Percentiles rank a stretch among this genome's conserved stretches.
Conservation (phyloP, 1,284 basidiomycete genomes). For the Vanrija sp. region DNA sequence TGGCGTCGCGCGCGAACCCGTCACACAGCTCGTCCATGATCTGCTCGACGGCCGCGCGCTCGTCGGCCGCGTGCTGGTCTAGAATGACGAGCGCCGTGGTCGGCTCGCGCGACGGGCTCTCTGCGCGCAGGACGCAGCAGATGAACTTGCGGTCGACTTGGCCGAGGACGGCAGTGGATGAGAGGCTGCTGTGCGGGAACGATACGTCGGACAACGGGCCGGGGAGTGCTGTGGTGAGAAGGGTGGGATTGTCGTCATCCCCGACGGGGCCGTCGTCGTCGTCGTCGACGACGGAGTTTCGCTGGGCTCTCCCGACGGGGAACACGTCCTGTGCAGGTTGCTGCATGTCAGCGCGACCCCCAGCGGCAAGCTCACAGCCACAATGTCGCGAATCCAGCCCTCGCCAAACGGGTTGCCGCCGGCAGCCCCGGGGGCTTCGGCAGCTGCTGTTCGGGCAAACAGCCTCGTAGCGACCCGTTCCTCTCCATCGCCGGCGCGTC, state of each 20-base stretch:
- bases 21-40: slow-evolving; percentile 64
- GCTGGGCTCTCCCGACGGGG: neutral
- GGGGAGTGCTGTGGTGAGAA: neutral
- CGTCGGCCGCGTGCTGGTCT: slow-evolving; percentile 95
- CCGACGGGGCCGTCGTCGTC: slow-evolving; percentile 12
- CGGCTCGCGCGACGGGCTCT: neutral
- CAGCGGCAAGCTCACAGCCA: neutral
- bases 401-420: neutral
- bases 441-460: no score
- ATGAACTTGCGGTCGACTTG: slow-evolving; percentile 90
- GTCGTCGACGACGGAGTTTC: neutral
- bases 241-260: neutral
- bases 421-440: no score
- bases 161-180: slow-evolving; percentile 59
- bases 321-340: no score
- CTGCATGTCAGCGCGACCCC: no score
- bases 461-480: no score
- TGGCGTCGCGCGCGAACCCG: slow-evolving; percentile 56
- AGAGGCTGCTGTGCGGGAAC: slow-evolving; percentile 53
- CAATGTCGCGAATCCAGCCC: neutral
- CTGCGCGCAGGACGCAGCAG: slow-evolving; percentile 57
- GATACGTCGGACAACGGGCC: slow-evolving; percentile 8
- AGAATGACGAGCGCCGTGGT: slow-evolving; percentile 61
- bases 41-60: slow-evolving; percentile 81
- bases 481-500: neutral